phyloP scores from a whole-genome alignment of 441 rosid genomes.

The Pelargonium cotyledonis region DNA sequence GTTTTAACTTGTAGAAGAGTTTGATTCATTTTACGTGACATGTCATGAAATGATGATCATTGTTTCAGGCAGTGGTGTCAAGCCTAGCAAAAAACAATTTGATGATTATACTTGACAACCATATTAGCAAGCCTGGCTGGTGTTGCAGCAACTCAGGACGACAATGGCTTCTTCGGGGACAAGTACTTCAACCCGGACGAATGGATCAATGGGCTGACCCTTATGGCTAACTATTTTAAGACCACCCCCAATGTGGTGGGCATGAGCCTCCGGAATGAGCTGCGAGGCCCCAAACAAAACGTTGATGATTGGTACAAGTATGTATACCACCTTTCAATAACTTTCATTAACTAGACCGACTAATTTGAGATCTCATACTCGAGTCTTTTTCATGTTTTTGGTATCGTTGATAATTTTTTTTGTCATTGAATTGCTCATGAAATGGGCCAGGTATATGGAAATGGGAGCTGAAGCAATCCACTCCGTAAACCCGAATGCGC shows the following conservation, averaged over 20 bases:
- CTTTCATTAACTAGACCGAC: background rate
- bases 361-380: background rate
- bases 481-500: constrained; percentile 49
- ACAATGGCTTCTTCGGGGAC: constrained; percentile 85
- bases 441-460: constrained; percentile 44
- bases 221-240: constrained; percentile 51
- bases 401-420: too few species aligned
- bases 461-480: constrained; percentile 74
- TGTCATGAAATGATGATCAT: too few species aligned
- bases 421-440: background rate
- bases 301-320: constrained; percentile 77
- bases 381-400: background rate
- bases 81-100: constrained; percentile 46
- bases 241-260: constrained; percentile 53
- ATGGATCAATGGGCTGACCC: constrained; percentile 63
- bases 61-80: constrained; percentile 48
- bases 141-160: constrained; percentile 57
- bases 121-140: constrained; percentile 79
- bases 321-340: background rate
- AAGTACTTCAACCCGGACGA: constrained; percentile 48
- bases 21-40: too few species aligned
- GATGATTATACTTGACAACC: constrained; percentile 83
- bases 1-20: too few species aligned
- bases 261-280: constrained; percentile 83
- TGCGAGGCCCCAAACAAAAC: constrained; percentile 71